A percentile compares a stretch with the other conserved stretches of the same genome.
Evolutionary conservation across 768 basidiomycete species (phyloP).

Genomic region (Mycena venus): DNA sequence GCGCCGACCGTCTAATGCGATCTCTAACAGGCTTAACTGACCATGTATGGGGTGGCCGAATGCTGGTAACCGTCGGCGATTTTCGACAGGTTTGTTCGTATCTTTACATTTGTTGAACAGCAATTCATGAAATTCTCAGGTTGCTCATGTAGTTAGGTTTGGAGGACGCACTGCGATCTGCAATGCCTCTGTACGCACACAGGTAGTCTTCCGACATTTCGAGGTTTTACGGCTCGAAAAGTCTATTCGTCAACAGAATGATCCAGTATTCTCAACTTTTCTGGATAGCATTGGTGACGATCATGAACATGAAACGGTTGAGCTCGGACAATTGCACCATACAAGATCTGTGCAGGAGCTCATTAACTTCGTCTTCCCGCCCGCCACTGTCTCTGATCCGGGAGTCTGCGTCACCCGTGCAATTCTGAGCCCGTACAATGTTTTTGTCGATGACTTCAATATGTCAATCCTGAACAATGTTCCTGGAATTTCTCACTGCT

Average conservation of each 20-base stretch:
- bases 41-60: background rate
- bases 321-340: background rate
- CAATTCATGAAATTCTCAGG: background rate
- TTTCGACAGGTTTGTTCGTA: background rate
- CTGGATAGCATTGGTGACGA: constrained; percentile 1
- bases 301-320: background rate
- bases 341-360: background rate
- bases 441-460: background rate
- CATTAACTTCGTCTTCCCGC: background rate
- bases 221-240: background rate
- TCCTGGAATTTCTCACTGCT: background rate
- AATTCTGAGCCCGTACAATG: background rate
- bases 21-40: background rate
- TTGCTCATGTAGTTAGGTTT: constrained; percentile 2
- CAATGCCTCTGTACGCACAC: background rate
- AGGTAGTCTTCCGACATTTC: background rate
- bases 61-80: no score
- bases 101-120: background rate
- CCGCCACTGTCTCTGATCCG: background rate
- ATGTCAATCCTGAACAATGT: background rate
- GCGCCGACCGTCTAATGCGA: background rate
- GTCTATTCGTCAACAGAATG: constrained; percentile 1
- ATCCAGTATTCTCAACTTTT: constrained; percentile 5
- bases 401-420: background rate
- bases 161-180: constrained; percentile 7